Percentiles rank a stretch among this genome's conserved stretches.
These are phyloP conservation scores for Anisogramma anomala DNA, from an alignment of 2,329 filamentous ascomycete genomes.

Conservation along the genomic window DNA sequence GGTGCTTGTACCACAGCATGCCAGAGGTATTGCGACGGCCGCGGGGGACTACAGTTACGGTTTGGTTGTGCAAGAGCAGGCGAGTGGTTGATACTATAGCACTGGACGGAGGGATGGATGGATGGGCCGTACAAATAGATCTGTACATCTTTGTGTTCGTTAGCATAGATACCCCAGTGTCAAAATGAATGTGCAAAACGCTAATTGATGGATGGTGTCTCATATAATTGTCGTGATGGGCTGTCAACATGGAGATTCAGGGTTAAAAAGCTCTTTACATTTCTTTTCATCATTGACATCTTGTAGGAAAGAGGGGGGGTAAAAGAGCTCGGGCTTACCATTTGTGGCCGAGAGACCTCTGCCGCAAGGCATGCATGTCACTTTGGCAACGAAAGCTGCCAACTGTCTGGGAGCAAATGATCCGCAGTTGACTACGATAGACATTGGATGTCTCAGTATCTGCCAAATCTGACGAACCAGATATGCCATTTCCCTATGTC, in stretches of 20 bases:
- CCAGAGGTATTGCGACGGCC: neutral
- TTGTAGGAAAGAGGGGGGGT: slow-evolving; percentile 10
- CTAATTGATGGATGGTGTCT: slow-evolving; percentile 28
- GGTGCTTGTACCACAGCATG: slow-evolving; percentile 32
- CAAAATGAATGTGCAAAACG: slow-evolving; percentile 13
- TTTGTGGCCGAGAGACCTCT: neutral
- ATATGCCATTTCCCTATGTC: slow-evolving; percentile 1
- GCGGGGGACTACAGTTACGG: neutral
- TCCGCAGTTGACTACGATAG: slow-evolving; percentile 14
- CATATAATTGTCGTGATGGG: slow-evolving; percentile 44
- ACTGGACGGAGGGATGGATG: neutral
- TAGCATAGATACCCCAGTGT: slow-evolving; percentile 28
- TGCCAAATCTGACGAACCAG: slow-evolving; percentile 12
- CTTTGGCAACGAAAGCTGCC: neutral
- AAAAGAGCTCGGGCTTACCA: slow-evolving; percentile 12
- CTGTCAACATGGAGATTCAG: slow-evolving; percentile 48
- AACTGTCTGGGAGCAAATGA: slow-evolving; percentile 9
- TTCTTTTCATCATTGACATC: slow-evolving; percentile 45
- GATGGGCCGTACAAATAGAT: slow-evolving; percentile 2
- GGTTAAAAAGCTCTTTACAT: slow-evolving; percentile 57
- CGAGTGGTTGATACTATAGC: neutral
- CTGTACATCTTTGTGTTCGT: slow-evolving; percentile 19
- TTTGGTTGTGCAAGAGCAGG: neutral
- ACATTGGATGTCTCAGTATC: slow-evolving; percentile 5
- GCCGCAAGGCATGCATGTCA: slow-evolving; percentile 5